Percentiles rank a stretch among this genome's conserved stretches.
Conservation (phyloP, 257 asterid species). For the Knoxia roxburghii region DNA sequence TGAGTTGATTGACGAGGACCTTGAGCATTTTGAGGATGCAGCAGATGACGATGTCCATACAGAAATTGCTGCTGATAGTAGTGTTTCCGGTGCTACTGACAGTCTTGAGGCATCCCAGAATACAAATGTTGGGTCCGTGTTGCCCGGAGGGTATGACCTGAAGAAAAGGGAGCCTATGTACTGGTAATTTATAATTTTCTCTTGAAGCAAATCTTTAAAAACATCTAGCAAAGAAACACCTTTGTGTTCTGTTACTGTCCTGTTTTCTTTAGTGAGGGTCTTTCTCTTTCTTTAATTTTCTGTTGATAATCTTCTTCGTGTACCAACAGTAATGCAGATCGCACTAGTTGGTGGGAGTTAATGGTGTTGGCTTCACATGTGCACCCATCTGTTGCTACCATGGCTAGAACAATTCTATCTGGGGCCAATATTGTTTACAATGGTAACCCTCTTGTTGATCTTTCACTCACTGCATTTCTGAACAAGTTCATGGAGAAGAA, state of each 20-base stretch:
- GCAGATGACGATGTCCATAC: conserved; percentile 42
- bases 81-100: conserved; percentile 25
- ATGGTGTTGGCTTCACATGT: conserved; percentile 69
- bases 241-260: too few relatives aligned
- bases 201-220: too few relatives aligned
- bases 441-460: conserved; percentile 83
- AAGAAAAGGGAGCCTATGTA: conserved; percentile 80
- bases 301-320: conserved; percentile 5
- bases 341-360: conserved; percentile 95
- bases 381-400: conserved; percentile 94
- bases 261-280: neutral
- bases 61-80: conserved; percentile 26
- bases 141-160: conserved; percentile 70
- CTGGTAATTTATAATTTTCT: conserved; percentile 47
- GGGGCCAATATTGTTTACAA: conserved; percentile 81
- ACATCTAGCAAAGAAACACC: too few relatives aligned
- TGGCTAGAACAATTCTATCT: conserved; percentile 84
- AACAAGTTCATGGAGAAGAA: conserved; percentile 98
- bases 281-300: neutral
- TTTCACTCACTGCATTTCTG: conserved; percentile 71
- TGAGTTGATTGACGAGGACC: conserved; percentile 78
- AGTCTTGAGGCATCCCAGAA: conserved; percentile 21
- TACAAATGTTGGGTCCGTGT: conserved; percentile 11
- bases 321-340: conserved; percentile 76
- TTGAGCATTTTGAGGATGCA: conserved; percentile 90